Base-by-base conservation (phyloP, 2,329 filamentous ascomycete genomes). In the Grosmannia serpens region DNA sequence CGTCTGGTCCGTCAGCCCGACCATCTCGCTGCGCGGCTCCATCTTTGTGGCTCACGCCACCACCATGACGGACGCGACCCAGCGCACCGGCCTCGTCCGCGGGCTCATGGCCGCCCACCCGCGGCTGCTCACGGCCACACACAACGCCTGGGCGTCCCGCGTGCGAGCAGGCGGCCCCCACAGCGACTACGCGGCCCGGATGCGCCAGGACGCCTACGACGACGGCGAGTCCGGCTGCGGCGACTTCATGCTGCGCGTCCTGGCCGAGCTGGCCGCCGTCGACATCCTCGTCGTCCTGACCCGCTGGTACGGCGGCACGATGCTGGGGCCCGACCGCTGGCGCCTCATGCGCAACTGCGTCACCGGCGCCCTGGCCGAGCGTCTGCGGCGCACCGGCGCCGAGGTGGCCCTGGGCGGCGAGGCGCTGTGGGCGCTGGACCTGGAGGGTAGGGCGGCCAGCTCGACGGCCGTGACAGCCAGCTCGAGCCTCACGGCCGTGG, bases 221-320 rank as follows among this genome's bases (percentile, higher is more conserved):
- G 83, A 85, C 62, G 82, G 83, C n/a, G 83, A 86, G 67, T 73
- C 74, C 1, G 81, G 81, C 0, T 80, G 78, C 56, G 83, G 83
- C 33, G 75, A 76, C 24, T 77, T 85, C 53, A 70, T 85, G 59
- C 71, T 85, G 20, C 73, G 77, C 38, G 66, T 81, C 31, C 72
- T 85, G 69, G 74, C 76, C 57, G 78, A 81, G 59, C 71, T 75
- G 6, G 71, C 77, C 53, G 69, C 78, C 5, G 73, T 75, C 15
- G 77, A 82, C 62, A 77, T 76, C 1, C 66, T 85, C 1, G 77
- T 85, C 17, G 79, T 86, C 8, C 74, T 85, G 64, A 81, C 79
- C 20, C 73, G 83, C 41, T 86, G 82, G 82, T 86, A 79, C 61
- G 82, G 83, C 24, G 83, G 83, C 9, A 70, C 81, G 11, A 76